Evolutionary conservation across 108 stramenopile species (phyloP), one percentile per base, ranked within the genome.

Genomic region (Skeletonema marinoi): DNA sequence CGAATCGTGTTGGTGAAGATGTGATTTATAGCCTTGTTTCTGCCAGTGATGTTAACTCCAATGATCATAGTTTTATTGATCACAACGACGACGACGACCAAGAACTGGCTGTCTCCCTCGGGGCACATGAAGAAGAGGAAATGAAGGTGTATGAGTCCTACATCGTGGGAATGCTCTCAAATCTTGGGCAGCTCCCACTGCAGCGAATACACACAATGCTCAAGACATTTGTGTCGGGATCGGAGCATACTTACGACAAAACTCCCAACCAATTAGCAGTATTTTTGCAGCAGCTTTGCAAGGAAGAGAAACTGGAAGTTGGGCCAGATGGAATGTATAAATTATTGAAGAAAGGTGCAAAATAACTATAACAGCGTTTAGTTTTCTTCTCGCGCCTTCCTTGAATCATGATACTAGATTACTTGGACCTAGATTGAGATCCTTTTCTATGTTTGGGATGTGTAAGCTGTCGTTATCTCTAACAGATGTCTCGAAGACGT

Each of bases 171-270:
- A 94, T 97, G 96, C 86, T 98, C 41, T 90, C 88, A 9, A 94
- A 92, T 58, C 77, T 93, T 11, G 94, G 92, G 0, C 83, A 89
- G 58, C 78, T 97, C 1, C 91, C 93, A 25, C 65, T 98, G 41
- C 86, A 88, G 7, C 77, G 92, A 31, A 96, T 98, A 51, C 95
- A 97, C 70, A 84, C 92, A n/a, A 93, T 92, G 88, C 86, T 98
- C 41, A 96, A 93, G 71, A 92, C 90, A 66, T 95, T 96, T 84
- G 95, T 93, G 39, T 72, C 90, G 14, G 93, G 95, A 39, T 91
- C 90, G 10, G 95, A 96, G 58, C 87, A 92, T 67, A 92, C 85
- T 61, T 94, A 93, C 67, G 88, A 88, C 80, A 92, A 93, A 78
- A 96, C 92, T 9, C 86, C 90, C 9, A 89, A 85, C 63, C 92